These are phyloP conservation scores for Ramaria sp. DNA, from an alignment of 768 basidiomycete genomes.

Conservation along the genomic window DNA sequence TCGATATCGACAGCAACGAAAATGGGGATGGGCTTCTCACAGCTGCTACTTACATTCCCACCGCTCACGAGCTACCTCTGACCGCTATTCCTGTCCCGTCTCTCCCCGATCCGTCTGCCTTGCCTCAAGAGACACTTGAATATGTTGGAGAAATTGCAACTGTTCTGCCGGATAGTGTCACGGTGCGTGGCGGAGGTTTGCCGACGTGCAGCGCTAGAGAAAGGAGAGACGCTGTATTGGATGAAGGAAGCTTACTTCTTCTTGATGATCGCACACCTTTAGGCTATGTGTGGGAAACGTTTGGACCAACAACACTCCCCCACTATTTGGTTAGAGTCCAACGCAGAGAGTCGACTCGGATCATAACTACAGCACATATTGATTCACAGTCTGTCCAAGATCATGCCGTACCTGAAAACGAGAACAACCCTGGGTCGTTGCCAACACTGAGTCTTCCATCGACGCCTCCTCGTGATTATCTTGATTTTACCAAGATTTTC, in stretches of 20 bases:
- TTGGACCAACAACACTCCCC: conserved; percentile 86
- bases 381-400: background rate
- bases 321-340: conserved; percentile 48
- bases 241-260: conserved; percentile 84
- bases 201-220: conserved; percentile 37
- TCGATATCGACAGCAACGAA: conserved; percentile 32
- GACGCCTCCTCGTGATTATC: background rate
- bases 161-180: conserved; percentile 61
- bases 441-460: background rate
- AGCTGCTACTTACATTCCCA: conserved; percentile 28
- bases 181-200: conserved; percentile 53
- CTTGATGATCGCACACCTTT: conserved; percentile 84
- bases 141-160: conserved; percentile 71
- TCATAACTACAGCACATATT: background rate
- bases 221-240: conserved; percentile 39
- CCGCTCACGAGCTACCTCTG: conserved; percentile 63
- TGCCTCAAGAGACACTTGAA: conserved; percentile 52
- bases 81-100: conserved; percentile 43
- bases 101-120: conserved; percentile 43
- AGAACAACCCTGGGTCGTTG: background rate
- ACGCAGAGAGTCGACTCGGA: background rate
- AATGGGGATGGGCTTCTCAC: conserved; percentile 32
- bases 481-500: conserved; percentile 45
- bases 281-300: conserved; percentile 91
- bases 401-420: background rate